These are phyloP conservation scores for Trichophyton verrucosum DNA, from an alignment of 2,329 filamentous ascomycete species.

Conservation along the genomic window DNA sequence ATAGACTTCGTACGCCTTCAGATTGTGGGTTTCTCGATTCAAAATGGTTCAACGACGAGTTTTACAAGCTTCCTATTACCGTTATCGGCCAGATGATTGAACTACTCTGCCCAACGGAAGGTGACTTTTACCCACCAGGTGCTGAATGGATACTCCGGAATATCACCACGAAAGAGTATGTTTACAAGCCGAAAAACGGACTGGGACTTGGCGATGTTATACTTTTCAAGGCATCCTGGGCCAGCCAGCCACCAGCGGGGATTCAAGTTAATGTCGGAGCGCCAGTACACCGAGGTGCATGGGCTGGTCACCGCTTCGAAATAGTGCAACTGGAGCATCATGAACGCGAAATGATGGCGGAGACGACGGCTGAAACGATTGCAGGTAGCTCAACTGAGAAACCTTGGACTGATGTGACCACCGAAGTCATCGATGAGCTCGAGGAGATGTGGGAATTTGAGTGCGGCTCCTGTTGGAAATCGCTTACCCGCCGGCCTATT, in stretches of 20 bases:
- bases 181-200: not conserved
- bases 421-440: not conserved
- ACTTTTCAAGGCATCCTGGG: not conserved
- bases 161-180: slow-evolving; percentile 1
- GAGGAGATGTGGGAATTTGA: not conserved
- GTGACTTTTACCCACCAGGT: slow-evolving; percentile 1
- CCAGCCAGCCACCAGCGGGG: not conserved
- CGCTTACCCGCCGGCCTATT: not conserved
- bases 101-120: not conserved
- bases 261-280: not conserved
- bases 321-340: not conserved
- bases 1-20: not conserved
- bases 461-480: not conserved
- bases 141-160: not conserved
- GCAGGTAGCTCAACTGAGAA: not conserved
- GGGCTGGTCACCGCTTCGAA: slow-evolving; percentile 4
- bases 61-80: not conserved
- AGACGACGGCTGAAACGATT: not conserved
- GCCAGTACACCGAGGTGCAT: slow-evolving; percentile 1
- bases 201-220: not conserved
- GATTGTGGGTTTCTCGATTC: not conserved
- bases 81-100: not conserved
- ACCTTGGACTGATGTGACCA: not conserved
- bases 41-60: slow-evolving; percentile 2
- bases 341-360: not conserved